phyloP scores from a whole-genome alignment of 2,329 filamentous ascomycete genomes.

The Cordyceps sp. region DNA sequence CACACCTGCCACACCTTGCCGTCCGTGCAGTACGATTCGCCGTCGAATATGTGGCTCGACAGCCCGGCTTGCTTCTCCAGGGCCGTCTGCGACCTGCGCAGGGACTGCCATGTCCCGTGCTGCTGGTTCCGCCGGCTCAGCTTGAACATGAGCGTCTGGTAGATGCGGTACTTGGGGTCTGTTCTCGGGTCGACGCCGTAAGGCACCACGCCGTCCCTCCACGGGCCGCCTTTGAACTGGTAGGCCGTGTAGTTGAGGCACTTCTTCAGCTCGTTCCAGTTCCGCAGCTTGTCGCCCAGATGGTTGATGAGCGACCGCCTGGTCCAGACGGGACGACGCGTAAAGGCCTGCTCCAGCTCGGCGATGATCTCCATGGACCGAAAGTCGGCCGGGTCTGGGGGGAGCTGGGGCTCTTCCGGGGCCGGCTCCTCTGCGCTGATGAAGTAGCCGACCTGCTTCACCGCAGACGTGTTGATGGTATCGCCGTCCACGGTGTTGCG shows the following conservation, averaged over 20 bases:
- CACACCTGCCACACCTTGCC: slow-evolving; percentile 91
- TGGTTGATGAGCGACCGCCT: slow-evolving; percentile 65
- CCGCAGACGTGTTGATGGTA: slow-evolving; percentile 40
- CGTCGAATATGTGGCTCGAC: slow-evolving; percentile 67
- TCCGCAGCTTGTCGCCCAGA: slow-evolving; percentile 33
- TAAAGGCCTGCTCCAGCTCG: slow-evolving; percentile 48
- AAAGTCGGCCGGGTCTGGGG: slow-evolving; percentile 41
- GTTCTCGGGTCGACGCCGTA: slow-evolving; percentile 76
- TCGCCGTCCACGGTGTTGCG: slow-evolving; percentile 40
- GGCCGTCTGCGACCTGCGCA: slow-evolving; percentile 22
- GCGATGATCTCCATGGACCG: slow-evolving; percentile 47
- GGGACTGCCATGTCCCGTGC: slow-evolving; percentile 30
- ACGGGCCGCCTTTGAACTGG: slow-evolving; percentile 83
- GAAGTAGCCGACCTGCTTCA: slow-evolving; percentile 43
- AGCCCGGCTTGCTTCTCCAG: slow-evolving; percentile 19
- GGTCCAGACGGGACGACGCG: slow-evolving; percentile 71
- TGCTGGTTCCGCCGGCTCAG: slow-evolving; percentile 36
- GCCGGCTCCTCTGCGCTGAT: slow-evolving; percentile 44
- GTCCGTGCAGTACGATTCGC: slow-evolving; percentile 54
- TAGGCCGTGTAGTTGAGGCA: slow-evolving; percentile 77
- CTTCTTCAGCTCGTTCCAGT: slow-evolving; percentile 47
- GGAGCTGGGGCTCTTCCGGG: slow-evolving; percentile 40
- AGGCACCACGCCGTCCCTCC: slow-evolving; percentile 71
- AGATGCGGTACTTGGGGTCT: slow-evolving; percentile 60
- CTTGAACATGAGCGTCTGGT: slow-evolving; percentile 83